Evolutionary conservation across 257 asterid species (phyloP).

Genomic region (Solanum medicagineum): DNA sequence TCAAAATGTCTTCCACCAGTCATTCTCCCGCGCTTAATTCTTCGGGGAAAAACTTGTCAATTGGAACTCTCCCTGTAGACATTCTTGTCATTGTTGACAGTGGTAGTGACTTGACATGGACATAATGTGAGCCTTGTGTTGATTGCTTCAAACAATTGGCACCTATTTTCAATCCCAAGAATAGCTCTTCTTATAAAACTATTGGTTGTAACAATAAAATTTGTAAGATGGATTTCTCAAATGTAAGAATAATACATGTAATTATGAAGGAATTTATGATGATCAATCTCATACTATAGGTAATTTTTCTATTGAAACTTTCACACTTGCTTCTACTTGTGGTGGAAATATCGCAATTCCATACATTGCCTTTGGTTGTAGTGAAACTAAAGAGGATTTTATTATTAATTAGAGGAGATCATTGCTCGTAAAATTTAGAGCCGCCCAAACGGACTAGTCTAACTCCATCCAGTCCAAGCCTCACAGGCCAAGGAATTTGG

Average conservation of each 20-base stretch:
- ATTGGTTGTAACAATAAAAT: not conserved
- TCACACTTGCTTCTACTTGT: not conserved
- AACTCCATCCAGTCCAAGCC: too few relatives aligned
- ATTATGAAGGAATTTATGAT: not conserved
- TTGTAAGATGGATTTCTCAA: not conserved
- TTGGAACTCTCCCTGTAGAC: not conserved
- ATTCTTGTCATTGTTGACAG: not conserved
- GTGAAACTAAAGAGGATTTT: too few relatives aligned
- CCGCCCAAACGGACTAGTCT: too few relatives aligned
- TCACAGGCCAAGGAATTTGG: too few relatives aligned
- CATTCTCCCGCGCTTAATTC: not conserved
- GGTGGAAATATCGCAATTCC: not conserved
- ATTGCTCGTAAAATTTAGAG: too few relatives aligned
- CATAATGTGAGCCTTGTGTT: conserved; percentile 11
- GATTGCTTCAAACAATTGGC: not conserved
- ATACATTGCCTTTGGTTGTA: not conserved
- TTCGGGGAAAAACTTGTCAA: not conserved
- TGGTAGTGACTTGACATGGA: conserved; percentile 15
- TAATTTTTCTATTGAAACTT: not conserved
- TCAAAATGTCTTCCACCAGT: conserved; percentile 1
- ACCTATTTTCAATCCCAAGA: conserved; percentile 3
- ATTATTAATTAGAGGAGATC: too few relatives aligned
- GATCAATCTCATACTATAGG: not conserved
- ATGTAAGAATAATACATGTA: not conserved
- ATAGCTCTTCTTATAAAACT: not conserved